phyloP scores from a whole-genome alignment of 768 basidiomycete genomes.

The Cyclocybe cylindracea region DNA sequence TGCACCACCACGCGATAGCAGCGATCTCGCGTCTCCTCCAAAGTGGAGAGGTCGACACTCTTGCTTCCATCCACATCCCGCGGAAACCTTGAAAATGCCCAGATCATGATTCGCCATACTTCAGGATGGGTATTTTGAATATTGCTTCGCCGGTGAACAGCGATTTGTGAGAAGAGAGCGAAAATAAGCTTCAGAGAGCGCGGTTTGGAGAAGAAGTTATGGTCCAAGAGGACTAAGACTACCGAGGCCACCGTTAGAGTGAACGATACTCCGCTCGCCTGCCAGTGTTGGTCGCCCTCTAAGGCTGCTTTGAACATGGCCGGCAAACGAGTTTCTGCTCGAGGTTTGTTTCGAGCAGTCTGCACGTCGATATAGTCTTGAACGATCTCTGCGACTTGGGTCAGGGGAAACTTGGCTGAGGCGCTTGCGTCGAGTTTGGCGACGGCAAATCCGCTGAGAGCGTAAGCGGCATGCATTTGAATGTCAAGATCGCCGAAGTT shows the following conservation, averaged over 20 bases:
- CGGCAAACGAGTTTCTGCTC: constrained; percentile 1
- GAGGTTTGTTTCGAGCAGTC: constrained; percentile 3
- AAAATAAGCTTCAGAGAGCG: constrained; percentile 14
- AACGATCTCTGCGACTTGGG: constrained; percentile 24
- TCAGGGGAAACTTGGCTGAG: constrained; percentile 20
- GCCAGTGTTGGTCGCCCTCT: constrained; percentile 8
- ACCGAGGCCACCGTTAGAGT: too few species aligned
- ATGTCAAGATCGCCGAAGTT: constrained; percentile 24
- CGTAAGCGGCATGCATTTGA: constrained; percentile 56
- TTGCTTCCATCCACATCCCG: constrained; percentile 7
- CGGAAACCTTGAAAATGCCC: constrained; percentile 51
- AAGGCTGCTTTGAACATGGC: constrained; percentile 11
- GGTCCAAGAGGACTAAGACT: constrained; percentile 1
- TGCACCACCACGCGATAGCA: constrained; percentile 47
- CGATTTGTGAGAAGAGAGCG: constrained; percentile 6
- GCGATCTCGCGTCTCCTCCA: constrained; percentile 25
- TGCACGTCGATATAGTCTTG: constrained; percentile 27
- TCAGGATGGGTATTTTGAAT: constrained; percentile 12
- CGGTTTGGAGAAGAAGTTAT: constrained; percentile 12
- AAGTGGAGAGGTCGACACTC: constrained; percentile 8
- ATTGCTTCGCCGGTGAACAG: constrained; percentile 1
- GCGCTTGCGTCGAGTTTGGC: constrained; percentile 31
- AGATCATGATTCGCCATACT: constrained; percentile 56
- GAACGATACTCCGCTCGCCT: constrained; percentile 1
- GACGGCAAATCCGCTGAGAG: constrained; percentile 54